A percentile compares a stretch with the other conserved stretches of the same genome.
phyloP scores from a whole-genome alignment of 2,329 filamentous ascomycete species.

The Botrytis squamosa region DNA sequence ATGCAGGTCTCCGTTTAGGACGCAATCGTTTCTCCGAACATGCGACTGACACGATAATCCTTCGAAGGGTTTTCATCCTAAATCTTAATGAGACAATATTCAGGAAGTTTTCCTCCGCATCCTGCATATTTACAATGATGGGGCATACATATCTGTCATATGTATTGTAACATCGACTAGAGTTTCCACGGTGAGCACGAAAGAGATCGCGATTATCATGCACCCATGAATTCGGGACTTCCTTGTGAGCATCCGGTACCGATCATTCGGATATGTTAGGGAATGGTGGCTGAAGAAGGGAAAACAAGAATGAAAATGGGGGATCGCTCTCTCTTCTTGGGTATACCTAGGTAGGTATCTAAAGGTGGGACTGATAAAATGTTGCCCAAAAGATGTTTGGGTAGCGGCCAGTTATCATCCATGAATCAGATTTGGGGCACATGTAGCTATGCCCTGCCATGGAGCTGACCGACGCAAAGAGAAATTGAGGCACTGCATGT shows the following conservation, averaged over 20 bases:
- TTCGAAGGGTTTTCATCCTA: not conserved
- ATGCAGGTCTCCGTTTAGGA: constrained; percentile 6
- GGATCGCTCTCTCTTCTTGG: not conserved
- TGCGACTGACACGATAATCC: constrained; percentile 10
- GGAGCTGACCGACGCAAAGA: not conserved
- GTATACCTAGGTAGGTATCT: not conserved
- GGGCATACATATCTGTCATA: constrained; percentile 1
- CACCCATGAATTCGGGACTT: constrained; percentile 11
- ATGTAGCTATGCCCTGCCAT: not conserved
- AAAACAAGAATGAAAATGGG: not conserved
- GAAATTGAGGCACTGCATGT: not conserved
- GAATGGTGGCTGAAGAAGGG: not conserved
- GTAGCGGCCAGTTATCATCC: not conserved
- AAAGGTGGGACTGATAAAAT: not conserved
- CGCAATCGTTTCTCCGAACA: constrained; percentile 2
- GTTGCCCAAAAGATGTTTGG: not conserved
- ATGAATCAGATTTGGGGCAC: not conserved
- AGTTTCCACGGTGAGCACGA: not conserved
- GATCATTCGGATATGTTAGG: constrained; percentile 1
- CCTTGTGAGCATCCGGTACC: constrained; percentile 11
- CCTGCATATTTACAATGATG: not conserved
- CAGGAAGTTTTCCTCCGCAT: not conserved
- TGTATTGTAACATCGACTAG: constrained; percentile 3
- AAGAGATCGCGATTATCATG: not conserved
- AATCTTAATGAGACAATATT: not conserved